Evolutionary conservation across 202 grass and related monocot genomes (phyloP).

Genomic region (Brachypodium distachyon): DNA sequence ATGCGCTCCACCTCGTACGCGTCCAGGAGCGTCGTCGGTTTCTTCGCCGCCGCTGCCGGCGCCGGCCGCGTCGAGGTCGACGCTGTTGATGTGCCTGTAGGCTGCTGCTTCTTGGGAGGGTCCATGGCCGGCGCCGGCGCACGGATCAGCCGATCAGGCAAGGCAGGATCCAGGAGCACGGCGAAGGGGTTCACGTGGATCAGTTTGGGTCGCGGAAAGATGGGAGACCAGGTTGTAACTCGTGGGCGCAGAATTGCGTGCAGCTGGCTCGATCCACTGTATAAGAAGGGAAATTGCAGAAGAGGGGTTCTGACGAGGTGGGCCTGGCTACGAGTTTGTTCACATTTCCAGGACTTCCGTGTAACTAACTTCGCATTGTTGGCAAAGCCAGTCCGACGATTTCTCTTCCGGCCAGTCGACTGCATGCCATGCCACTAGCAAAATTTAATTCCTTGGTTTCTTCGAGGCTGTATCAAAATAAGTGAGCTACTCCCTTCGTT

Average conservation of each 20-base stretch:
- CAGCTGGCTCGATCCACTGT: background rate
- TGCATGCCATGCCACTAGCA: too few species aligned
- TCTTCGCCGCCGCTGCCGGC: background rate
- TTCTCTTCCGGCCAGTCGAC: too few species aligned
- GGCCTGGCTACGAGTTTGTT: background rate
- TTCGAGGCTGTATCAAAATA: too few species aligned
- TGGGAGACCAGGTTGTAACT: background rate
- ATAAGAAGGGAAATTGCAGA: background rate
- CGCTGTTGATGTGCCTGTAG: too few species aligned
- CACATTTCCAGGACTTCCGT: too few species aligned
- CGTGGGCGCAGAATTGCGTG: too few species aligned
- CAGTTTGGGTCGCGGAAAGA: background rate
- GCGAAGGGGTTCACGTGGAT: background rate
- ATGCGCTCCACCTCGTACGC: conserved; percentile 59
- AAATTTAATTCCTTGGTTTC: too few species aligned
- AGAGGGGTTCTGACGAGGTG: background rate
- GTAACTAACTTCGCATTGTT: too few species aligned
- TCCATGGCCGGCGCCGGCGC: background rate
- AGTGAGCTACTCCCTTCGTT: too few species aligned
- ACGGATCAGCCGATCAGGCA: background rate
- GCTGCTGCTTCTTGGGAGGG: background rate
- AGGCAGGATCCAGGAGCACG: background rate
- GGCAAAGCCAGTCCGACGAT: too few species aligned
- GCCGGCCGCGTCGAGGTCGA: background rate
- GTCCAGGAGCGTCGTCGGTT: conserved; percentile 42